These are phyloP conservation scores for Zymoseptoria brevis DNA, from an alignment of 2,329 filamentous ascomycete species.

Conservation along the genomic window DNA sequence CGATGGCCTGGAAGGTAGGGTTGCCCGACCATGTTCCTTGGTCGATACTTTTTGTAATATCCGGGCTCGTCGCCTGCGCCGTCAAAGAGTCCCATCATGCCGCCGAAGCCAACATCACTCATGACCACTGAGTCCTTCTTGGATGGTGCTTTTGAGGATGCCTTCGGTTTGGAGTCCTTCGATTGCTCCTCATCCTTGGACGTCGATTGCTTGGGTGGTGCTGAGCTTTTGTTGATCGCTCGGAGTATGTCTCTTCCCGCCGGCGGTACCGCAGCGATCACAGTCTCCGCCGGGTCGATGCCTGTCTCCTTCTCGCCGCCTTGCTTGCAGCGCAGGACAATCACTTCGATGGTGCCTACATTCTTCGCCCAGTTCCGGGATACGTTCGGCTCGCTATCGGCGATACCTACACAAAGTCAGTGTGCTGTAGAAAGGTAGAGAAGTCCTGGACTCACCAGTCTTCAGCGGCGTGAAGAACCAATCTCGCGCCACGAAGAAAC, in stretches of 20 bases:
- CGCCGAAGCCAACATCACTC: constrained; percentile 12
- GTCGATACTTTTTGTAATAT: constrained; percentile 1
- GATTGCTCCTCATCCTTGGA: constrained; percentile 1
- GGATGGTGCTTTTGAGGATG: constrained; percentile 6
- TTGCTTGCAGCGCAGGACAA: constrained; percentile 38
- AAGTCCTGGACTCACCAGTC: constrained; percentile 33
- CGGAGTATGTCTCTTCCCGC: constrained; percentile 1
- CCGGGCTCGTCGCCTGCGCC: constrained; percentile 23
- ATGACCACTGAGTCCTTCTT: constrained; percentile 7
- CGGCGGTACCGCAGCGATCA: background rate
- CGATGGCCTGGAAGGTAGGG: background rate
- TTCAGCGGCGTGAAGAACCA: constrained; percentile 48
- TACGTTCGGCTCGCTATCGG: constrained; percentile 30
- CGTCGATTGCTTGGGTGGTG: constrained; percentile 4
- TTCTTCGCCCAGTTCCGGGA: constrained; percentile 31
- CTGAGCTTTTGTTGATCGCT: constrained; percentile 5
- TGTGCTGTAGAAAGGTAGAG: background rate
- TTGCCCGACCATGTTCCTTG: background rate
- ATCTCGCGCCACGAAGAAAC: constrained; percentile 42
- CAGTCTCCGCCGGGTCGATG: background rate
- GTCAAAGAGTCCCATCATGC: constrained; percentile 28
- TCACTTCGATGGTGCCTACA: constrained; percentile 42
- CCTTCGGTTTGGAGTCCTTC: constrained; percentile 8
- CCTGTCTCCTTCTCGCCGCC: background rate
- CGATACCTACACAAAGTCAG: constrained; percentile 28